A percentile compares a stretch with the other conserved stretches of the same genome.
These are phyloP conservation scores for Fraxinus anomala DNA, from an alignment of 257 asterid genomes.

Conservation along the genomic window DNA sequence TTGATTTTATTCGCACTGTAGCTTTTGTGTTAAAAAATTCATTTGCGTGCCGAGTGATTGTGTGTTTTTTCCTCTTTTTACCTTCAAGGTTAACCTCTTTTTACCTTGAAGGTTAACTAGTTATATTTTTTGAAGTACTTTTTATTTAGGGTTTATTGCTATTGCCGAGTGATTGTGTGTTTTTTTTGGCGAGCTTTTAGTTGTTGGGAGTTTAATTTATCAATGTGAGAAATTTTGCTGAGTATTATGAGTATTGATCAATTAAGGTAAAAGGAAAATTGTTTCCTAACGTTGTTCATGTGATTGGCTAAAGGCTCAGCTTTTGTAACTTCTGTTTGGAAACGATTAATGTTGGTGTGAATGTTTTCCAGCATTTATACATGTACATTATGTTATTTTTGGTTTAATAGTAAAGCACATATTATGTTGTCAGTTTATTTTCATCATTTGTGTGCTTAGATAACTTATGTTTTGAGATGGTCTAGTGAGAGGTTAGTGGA, in stretches of 20 bases:
- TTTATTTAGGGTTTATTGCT: constrained; percentile 5
- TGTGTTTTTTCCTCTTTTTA: neutral
- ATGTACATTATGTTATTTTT: neutral
- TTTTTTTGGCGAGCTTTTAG: neutral
- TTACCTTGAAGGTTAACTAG: constrained; percentile 4
- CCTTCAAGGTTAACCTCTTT: constrained; percentile 8
- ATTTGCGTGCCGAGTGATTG: neutral
- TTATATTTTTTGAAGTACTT: constrained; percentile 2
- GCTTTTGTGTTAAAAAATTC: constrained; percentile 3
- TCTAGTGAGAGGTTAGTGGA: neutral
- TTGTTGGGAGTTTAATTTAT: constrained; percentile 4
- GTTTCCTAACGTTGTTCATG: neutral
- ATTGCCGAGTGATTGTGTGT: constrained; percentile 3
- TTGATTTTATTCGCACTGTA: neutral
- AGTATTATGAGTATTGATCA: constrained; percentile 5
- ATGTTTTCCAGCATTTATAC: neutral
- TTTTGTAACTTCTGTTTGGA: constrained; percentile 14
- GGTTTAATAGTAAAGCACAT: neutral
- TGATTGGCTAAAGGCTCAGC: constrained; percentile 2
- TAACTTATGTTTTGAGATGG: neutral
- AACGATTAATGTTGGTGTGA: constrained; percentile 22
- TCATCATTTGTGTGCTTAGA: neutral
- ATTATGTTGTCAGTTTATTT: neutral
- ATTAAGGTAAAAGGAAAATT: constrained; percentile 17
- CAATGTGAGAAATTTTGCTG: neutral